Percentiles rank a stretch among this genome's conserved stretches.
Conservation (phyloP, 1,139 yeast genomes). For the Lodderomyces beijingensis region DNA sequence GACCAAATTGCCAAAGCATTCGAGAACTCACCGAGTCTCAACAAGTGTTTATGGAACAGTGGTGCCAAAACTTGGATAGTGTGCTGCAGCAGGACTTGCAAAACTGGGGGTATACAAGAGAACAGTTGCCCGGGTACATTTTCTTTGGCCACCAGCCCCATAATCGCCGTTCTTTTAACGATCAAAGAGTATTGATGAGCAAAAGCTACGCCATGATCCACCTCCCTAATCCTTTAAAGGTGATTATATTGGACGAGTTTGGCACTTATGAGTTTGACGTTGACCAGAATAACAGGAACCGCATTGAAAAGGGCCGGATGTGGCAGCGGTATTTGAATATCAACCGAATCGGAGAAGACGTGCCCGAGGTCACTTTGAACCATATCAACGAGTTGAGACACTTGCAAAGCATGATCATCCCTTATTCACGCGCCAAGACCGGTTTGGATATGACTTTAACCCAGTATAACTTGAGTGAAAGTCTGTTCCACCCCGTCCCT, state of each 20-base stretch:
- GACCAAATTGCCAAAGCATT: conserved; percentile 20
- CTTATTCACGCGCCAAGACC: conserved; percentile 5
- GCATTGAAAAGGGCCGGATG: background rate
- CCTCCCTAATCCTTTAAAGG: conserved; percentile 28
- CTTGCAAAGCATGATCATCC: conserved; percentile 15
- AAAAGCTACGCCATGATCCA: conserved; percentile 26
- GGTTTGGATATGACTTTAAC: background rate
- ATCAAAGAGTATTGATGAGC: conserved; percentile 25
- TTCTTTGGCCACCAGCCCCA: conserved; percentile 25
- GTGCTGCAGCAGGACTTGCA: conserved; percentile 19
- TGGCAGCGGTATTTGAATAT: background rate
- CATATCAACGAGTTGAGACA: conserved; percentile 18
- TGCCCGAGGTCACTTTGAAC: conserved; percentile 15
- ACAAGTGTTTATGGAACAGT: conserved; percentile 19
- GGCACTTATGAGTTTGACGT: conserved; percentile 34
- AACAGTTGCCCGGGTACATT: conserved; percentile 26
- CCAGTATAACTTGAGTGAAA: background rate
- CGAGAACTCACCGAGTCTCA: conserved; percentile 15
- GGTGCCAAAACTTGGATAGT: conserved; percentile 19
- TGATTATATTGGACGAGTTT: conserved; percentile 22
- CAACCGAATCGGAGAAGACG: background rate
- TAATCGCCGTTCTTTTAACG: conserved; percentile 25
- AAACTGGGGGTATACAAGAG: conserved; percentile 19
- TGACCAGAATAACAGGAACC: conserved; percentile 13
- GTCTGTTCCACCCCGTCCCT: background rate